These are phyloP conservation scores for Boletellus emodensis DNA, from an alignment of 768 basidiomycete genomes.

Conservation along the genomic window DNA sequence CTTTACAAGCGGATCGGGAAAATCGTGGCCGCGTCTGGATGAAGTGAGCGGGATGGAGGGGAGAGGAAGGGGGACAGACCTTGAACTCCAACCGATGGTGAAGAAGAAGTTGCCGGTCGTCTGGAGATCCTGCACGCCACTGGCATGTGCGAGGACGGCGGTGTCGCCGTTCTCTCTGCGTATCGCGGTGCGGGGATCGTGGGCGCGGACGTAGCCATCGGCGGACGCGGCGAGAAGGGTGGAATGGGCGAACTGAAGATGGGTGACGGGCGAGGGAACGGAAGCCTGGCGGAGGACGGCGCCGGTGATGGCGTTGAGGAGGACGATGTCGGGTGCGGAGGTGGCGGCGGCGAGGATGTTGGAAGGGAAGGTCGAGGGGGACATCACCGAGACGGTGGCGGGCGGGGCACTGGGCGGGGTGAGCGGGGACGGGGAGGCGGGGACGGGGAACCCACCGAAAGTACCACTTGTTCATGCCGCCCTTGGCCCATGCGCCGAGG, in stretches of 20 bases:
- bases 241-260: slow-evolving; percentile 64
- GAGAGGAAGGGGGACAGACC: slow-evolving; percentile 41
- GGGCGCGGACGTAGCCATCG: slow-evolving; percentile 70
- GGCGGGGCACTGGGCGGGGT: slow-evolving; percentile 32
- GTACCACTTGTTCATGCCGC: slow-evolving; percentile 82
- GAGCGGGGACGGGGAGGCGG: not conserved
- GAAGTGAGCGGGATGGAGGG: slow-evolving; percentile 7
- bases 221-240: slow-evolving; percentile 62
- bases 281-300: slow-evolving; percentile 52
- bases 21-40: slow-evolving; percentile 76
- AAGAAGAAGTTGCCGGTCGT: slow-evolving; percentile 75
- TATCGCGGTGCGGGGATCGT: slow-evolving; percentile 62
- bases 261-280: slow-evolving; percentile 55
- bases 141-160: slow-evolving; percentile 72
- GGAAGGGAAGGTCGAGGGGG: slow-evolving; percentile 48
- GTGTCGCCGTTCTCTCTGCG: slow-evolving; percentile 47
- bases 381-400: slow-evolving; percentile 37
- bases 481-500: slow-evolving; percentile 78
- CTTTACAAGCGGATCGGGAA: slow-evolving; percentile 90
- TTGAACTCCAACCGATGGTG: slow-evolving; percentile 83
- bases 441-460: slow-evolving; percentile 47
- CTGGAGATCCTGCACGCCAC: slow-evolving; percentile 80
- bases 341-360: slow-evolving; percentile 59
- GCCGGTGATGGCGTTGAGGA: slow-evolving; percentile 76
- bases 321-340: slow-evolving; percentile 54